Conservation (phyloP, 139 green algal species). For the Coelastrella sp. region DNA sequence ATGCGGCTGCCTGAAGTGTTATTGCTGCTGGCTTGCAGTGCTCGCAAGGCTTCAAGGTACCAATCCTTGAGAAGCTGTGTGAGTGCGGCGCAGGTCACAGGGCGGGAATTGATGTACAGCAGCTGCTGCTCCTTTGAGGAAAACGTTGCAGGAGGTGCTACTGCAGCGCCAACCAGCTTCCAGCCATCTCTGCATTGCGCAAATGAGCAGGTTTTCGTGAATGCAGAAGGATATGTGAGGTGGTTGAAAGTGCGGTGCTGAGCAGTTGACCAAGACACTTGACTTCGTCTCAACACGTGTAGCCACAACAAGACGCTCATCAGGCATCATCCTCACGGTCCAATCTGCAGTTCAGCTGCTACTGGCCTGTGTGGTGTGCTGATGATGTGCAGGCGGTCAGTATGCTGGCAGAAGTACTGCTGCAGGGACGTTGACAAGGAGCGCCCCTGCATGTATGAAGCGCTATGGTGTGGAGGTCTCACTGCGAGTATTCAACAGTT, state of each 20-base stretch:
- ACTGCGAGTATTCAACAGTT: too few species aligned
- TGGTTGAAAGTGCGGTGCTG: too few species aligned
- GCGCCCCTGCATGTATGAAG: constrained; percentile 32
- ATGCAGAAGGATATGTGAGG: too few species aligned
- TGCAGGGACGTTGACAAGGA: neutral
- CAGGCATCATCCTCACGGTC: too few species aligned
- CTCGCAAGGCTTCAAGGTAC: neutral
- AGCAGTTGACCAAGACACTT: too few species aligned
- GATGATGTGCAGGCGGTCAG: constrained; percentile 6
- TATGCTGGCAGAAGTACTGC: constrained; percentile 37
- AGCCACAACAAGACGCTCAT: too few species aligned
- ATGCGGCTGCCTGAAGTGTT: constrained; percentile 25
- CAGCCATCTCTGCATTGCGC: constrained; percentile 3
- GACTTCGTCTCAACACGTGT: too few species aligned
- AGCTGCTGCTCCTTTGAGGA: constrained; percentile 22
- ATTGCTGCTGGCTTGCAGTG: neutral
- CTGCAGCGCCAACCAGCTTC: constrained; percentile 9
- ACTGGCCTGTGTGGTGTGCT: neutral
- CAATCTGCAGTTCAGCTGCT: too few species aligned
- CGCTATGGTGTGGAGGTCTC: too few species aligned
- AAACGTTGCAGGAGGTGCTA: constrained; percentile 3
- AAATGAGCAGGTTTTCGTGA: too few species aligned
- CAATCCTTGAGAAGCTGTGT: constrained; percentile 17
- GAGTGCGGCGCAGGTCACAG: neutral
- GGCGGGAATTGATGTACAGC: constrained; percentile 27